Evolutionary conservation across 257 asterid species (phyloP), one percentile per base, ranked within the genome.

Genomic region (Lantana camara): DNA sequence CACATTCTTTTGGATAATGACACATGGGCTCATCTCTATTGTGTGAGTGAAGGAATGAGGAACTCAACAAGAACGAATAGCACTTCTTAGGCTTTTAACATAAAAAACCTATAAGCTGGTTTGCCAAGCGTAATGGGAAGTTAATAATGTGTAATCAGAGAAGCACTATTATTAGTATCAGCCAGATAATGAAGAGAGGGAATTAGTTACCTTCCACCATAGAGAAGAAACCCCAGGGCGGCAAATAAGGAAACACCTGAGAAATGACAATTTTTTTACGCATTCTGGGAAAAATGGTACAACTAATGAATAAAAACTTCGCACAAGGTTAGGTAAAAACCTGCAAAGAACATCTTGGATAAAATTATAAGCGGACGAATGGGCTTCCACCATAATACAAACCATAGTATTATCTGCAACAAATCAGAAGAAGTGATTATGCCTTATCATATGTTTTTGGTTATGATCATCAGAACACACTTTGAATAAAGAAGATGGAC

Each of bases 271-370:
- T 67, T 51, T 62, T 60, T 53, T 61, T 79, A 38, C 77, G 75
- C 64, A 75, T 47, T 60, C 10, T 32, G 9, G 59, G 70, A 42
- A 40, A 35, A 53, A 57, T 52, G 64, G 44, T 27, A 57, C 17
- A 21, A 61, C 22, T 8, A 29, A 73, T 20, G 47, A 41, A 62
- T 57, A 49, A 21, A 37, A 10, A 66, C 16, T 67, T 47, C 37
- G 29, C 21, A 51, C 21, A 56, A 61, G 53, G 20, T 22, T 44
- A 58, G 48, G 44, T 16, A 63, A 59, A 49, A 65, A 93, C 99
- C 99, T 85, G 99, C 95, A 84, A 93, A 93, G 86, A 90, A 93
- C 89, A 84, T 79, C 76, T 90, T 93, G 60, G 97, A 83, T 58
- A 90, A 66, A 57, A 88, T 77, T 80, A 93, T 59, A 59, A 90